Conservation (phyloP, 495 filamentous ascomycete genomes). For the Diplogelasinospora grovesii region DNA sequence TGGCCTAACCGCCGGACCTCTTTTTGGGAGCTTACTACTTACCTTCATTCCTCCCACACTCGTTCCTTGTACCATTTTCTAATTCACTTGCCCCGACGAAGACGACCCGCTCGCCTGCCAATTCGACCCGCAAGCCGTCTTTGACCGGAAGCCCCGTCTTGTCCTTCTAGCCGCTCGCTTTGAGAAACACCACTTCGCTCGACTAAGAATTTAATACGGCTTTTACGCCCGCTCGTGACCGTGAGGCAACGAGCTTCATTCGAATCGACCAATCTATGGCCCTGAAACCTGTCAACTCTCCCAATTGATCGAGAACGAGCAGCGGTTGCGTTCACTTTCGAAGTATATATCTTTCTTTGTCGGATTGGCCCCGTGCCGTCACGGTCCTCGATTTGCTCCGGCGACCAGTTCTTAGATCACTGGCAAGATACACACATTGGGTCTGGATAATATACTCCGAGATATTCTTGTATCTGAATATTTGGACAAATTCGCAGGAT, state of each 20-base stretch:
- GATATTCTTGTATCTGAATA: no score
- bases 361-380: slow-evolving; percentile 9
- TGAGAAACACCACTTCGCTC: slow-evolving; percentile 8
- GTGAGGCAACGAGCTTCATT: no score
- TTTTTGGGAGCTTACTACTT: slow-evolving; percentile 2
- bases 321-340: slow-evolving; percentile 7
- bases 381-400: slow-evolving; percentile 1
- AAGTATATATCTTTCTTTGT: slow-evolving; percentile 22
- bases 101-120: neutral
- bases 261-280: slow-evolving; percentile 11
- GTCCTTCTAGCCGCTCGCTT: slow-evolving; percentile 24
- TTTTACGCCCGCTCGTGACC: no score
- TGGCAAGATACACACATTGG: no score
- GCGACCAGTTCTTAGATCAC: neutral
- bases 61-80: slow-evolving; percentile 2
- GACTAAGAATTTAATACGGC: no score
- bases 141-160: slow-evolving; percentile 6
- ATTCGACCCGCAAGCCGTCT: neutral
- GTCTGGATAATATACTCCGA: no score
- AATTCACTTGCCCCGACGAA: slow-evolving; percentile 2
- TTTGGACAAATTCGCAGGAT: no score
- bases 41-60: slow-evolving; percentile 4
- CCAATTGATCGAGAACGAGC: slow-evolving; percentile 12
- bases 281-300: slow-evolving; percentile 12
- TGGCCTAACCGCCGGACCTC: neutral